Evolutionary conservation across 2,329 filamentous ascomycete species (phyloP).

Genomic region (Cladorrhinum sp.): DNA sequence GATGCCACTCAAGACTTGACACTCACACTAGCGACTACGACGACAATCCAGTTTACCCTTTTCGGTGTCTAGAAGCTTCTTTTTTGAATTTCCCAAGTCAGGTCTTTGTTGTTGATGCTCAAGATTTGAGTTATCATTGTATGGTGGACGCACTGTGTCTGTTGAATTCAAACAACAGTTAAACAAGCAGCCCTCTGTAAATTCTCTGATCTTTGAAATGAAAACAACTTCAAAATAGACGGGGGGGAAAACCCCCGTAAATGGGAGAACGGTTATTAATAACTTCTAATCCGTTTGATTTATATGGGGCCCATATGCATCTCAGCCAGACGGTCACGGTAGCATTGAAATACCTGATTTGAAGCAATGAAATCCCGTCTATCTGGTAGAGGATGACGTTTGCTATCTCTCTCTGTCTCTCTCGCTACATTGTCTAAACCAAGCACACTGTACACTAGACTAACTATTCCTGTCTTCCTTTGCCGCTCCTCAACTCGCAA

Average conservation of each 20-base stretch:
- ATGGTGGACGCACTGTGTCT: background rate
- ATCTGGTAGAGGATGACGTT: background rate
- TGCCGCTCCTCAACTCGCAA: no score
- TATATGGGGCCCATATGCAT: background rate
- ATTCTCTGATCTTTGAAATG: no score
- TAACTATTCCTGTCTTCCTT: no score
- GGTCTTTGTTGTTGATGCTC: background rate
- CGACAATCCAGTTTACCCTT: background rate
- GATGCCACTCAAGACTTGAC: background rate
- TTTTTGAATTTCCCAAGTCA: background rate
- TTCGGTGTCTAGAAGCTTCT: background rate
- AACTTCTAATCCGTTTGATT: no score
- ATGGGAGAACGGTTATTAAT: no score
- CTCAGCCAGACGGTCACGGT: background rate
- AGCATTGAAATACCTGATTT: background rate
- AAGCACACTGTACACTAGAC: no score
- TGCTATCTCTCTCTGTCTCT: background rate
- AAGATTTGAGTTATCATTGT: background rate
- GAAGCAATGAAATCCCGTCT: background rate
- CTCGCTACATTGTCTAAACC: no score
- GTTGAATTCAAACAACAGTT: no score
- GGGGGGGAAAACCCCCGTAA: no score
- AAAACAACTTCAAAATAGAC: background rate
- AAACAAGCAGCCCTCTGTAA: no score
- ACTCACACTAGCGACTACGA: background rate